Base-by-base conservation (phyloP, 352 stramenopile genomes). In the Globisporangium paroecandrum region DNA sequence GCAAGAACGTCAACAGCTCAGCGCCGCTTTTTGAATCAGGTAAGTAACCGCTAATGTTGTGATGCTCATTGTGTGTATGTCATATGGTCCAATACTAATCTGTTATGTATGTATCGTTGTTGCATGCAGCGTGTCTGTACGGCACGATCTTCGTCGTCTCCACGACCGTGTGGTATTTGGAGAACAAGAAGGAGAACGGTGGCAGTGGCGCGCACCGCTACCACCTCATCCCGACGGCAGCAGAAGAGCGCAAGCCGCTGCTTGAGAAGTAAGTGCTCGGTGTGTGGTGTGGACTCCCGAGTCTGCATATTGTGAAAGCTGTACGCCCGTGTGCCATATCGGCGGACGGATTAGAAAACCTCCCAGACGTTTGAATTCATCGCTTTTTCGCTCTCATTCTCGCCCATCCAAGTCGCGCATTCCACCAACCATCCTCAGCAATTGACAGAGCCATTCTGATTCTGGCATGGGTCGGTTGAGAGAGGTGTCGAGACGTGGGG, bases 101-200 rank as follows among this genome's bases (percentile, higher is more conserved):
- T 15, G 13, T 3, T 55, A 1, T 57, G 12, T 57, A 4, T 41
- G 3, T 24, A 6, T 34, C 15, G 7, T 41, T 29, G n/a, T 59
- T 22, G 38, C 13, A n/a, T 70, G 38, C 59, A 87, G 87, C 87
- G 1, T 76, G 73, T 38, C 65, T 95, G 27, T 95, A 95, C 56
- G 87, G 78, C 12, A 82, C 77, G 57, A 70, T 91, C 13, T 92
- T 93, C 58, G 68, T 90, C 15, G 81, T 80, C 15, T 93, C 85
- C 15, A 90, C 82, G 29, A 76, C 74, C 9, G 68, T 91, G 20
- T 93, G 85, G 66, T 89, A 85, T 66, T 75, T 90, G 64, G 83
- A 95, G 74, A 83, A 73, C 47, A 79, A 82, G 66, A 92, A 90
- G 71, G 69, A 70, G 59, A 58, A 62, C 51, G 29, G 58, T 8